A percentile compares a stretch with the other conserved stretches of the same genome.
These are phyloP conservation scores for Beauveria australis DNA, from an alignment of 2,329 filamentous ascomycete genomes.

Conservation along the genomic window DNA sequence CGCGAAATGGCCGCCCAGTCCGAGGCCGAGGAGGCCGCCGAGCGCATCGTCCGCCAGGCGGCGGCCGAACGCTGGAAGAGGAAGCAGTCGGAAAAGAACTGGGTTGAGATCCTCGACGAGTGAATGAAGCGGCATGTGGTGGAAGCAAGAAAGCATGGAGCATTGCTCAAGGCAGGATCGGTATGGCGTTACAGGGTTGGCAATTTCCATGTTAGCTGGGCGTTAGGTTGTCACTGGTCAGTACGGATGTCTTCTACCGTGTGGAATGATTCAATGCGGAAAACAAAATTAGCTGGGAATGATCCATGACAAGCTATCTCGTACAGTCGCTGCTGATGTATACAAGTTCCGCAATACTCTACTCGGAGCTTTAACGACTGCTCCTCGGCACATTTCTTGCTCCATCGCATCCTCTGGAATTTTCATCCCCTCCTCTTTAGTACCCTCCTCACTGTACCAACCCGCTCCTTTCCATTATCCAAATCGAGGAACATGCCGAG, in stretches of 20 bases:
- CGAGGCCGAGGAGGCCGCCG: slow-evolving; percentile 42
- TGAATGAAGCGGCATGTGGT: slow-evolving; percentile 11
- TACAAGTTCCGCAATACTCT: too few relatives aligned
- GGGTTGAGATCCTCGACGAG: slow-evolving; percentile 28
- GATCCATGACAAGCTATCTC: too few relatives aligned
- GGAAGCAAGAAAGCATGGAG: background rate
- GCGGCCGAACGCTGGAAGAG: slow-evolving; percentile 42
- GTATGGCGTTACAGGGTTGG: background rate
- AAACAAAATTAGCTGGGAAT: background rate
- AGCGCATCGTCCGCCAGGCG: slow-evolving; percentile 42
- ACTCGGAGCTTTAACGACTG: too few relatives aligned
- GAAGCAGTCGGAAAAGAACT: slow-evolving; percentile 42
- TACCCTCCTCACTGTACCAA: too few relatives aligned
- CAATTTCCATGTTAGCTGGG: background rate
- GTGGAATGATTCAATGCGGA: background rate
- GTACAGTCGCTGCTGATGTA: too few relatives aligned
- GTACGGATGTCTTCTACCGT: background rate
- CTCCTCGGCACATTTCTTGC: too few relatives aligned
- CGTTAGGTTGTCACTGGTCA: background rate
- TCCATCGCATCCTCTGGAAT: too few relatives aligned
- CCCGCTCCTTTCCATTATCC: background rate
- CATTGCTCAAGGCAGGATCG: background rate
- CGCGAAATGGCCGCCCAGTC: slow-evolving; percentile 46
- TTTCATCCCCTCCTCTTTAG: too few relatives aligned
- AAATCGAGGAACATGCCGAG: background rate